Conservation (phyloP, 768 basidiomycete genomes). For the Strobilomyces confusus region DNA sequence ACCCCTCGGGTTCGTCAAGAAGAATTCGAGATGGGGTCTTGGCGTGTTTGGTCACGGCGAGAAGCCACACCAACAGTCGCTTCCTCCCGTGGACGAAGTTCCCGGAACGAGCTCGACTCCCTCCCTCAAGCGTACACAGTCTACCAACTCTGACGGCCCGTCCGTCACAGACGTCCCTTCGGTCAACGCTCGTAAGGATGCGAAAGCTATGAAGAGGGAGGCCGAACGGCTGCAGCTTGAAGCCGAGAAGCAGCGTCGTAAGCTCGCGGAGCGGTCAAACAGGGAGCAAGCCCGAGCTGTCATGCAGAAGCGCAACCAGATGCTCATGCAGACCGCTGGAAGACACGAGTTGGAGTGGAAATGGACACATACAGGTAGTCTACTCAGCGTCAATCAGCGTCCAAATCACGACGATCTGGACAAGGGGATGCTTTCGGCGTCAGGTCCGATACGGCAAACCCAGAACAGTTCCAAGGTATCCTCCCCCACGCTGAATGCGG, state of each 20-base stretch:
- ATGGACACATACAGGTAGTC: slow-evolving; percentile 38
- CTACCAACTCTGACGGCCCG: slow-evolving; percentile 69
- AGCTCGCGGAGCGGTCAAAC: slow-evolving; percentile 66
- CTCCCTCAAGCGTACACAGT: slow-evolving; percentile 75
- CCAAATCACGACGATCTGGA: slow-evolving; percentile 26
- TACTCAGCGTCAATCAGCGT: slow-evolving; percentile 38
- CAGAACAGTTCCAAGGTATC: slow-evolving; percentile 39
- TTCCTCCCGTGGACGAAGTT: slow-evolving; percentile 73
- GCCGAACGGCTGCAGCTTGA: slow-evolving; percentile 73
- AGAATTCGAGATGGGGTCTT: slow-evolving; percentile 62
- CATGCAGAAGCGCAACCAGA: slow-evolving; percentile 82
- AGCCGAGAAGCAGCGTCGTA: slow-evolving; percentile 81
- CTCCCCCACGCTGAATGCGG: slow-evolving; percentile 55
- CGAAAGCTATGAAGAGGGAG: slow-evolving; percentile 79
- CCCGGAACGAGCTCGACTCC: slow-evolving; percentile 53
- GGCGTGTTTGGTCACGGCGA: slow-evolving; percentile 69
- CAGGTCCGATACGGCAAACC: slow-evolving; percentile 62
- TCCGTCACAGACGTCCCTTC: slow-evolving; percentile 51
- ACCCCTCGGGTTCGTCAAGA: slow-evolving; percentile 63
- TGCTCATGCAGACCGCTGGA: slow-evolving; percentile 54
- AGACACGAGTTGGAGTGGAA: slow-evolving; percentile 64
- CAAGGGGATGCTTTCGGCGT: slow-evolving; percentile 52
- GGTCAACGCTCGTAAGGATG: slow-evolving; percentile 45
- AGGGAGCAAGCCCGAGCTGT: slow-evolving; percentile 90
- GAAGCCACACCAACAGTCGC: slow-evolving; percentile 54